These are phyloP conservation scores for Pulveroboletus sp. DNA, from an alignment of 768 basidiomycete species.

Conservation along the genomic window DNA sequence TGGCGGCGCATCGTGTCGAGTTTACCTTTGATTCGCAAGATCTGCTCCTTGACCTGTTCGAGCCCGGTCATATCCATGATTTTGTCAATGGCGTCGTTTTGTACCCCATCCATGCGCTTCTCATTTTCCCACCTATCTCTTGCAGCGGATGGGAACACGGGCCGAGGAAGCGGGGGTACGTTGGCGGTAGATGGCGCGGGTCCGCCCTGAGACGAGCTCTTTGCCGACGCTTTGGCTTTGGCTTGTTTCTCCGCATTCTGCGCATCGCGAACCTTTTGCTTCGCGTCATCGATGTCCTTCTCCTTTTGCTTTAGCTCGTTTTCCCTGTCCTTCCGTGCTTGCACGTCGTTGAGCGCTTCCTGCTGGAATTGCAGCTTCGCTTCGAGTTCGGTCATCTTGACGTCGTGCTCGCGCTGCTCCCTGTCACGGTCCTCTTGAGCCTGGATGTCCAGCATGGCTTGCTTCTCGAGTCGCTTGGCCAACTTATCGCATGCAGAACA, in stretches of 20 bases:
- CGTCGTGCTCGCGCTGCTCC: constrained; percentile 41
- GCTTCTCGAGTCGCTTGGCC: constrained; percentile 38
- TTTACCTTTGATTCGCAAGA: constrained; percentile 56
- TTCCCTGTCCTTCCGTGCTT: constrained; percentile 43
- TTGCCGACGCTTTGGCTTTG: constrained; percentile 1
- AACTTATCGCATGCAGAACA: constrained; percentile 49
- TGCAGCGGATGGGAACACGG: constrained; percentile 33
- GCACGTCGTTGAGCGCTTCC: constrained; percentile 35
- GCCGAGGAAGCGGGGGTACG: constrained; percentile 5
- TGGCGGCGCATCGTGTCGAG: constrained; percentile 57
- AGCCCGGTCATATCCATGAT: constrained; percentile 71
- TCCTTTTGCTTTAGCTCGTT: constrained; percentile 38
- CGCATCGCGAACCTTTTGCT: constrained; percentile 11
- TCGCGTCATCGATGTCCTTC: constrained; percentile 41
- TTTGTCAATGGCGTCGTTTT: constrained; percentile 52
- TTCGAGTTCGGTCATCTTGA: constrained; percentile 41
- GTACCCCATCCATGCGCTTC: constrained; percentile 51
- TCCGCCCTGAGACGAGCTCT: neutral
- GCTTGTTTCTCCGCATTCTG: constrained; percentile 14
- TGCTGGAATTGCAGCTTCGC: constrained; percentile 33
- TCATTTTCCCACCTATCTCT: constrained; percentile 53
- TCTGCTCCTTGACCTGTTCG: constrained; percentile 57
- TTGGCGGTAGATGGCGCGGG: constrained; percentile 3
- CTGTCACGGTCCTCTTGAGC: constrained; percentile 43
- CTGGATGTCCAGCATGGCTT: constrained; percentile 37